Base-by-base conservation (phyloP, 2,329 filamentous ascomycete species). In the Trichoderma sp. region DNA sequence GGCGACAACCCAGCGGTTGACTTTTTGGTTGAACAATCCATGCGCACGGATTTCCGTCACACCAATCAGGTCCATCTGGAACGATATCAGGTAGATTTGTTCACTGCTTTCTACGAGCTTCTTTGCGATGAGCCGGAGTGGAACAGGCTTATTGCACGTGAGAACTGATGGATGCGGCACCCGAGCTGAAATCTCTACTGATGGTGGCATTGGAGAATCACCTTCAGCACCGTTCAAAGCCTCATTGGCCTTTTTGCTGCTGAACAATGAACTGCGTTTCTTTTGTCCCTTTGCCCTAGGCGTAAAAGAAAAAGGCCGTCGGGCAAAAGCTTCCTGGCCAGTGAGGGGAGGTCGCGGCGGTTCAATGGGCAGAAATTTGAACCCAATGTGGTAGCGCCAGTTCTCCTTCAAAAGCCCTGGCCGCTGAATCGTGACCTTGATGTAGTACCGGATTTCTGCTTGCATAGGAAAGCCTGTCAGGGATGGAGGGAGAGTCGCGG, bases 391-490 rank as follows among this genome's bases (percentile, higher is more conserved):
- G 77, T 88, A 88, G 24, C 95, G 89, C 83, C 95, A 93, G 80
- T 98, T 98, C 85, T 98, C 95, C 82, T 96, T 96, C 84, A 97
- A 94, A 76, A 98, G 89, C 16, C 93, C 92, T 0, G 95, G 95
- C n/a, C 95, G 89, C 80, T 95, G 94, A 6, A 98, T 92, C 0
- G 97, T 98, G n/a, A 93, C 95, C 83, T 99, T 99, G 82, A 98
- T 89, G 82, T 94, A 99, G 85, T 99, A 99, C 79, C 92, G 90
- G 76, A 98, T 95, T 84, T 98, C 95, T 27, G 95, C 96, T 83
- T 95, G 91, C 38, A 93, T 93, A 0, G 94, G 94, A 78, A 97
- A 95, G 3, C 94, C 95, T n/a, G 90, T 94, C 72, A 98, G 86
- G 5, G 95, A 97, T 0, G 97, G 97, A 6, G 97, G 97, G 12